Base-by-base conservation (phyloP, 768 basidiomycete species). In the Paxillus rubicundulus region DNA sequence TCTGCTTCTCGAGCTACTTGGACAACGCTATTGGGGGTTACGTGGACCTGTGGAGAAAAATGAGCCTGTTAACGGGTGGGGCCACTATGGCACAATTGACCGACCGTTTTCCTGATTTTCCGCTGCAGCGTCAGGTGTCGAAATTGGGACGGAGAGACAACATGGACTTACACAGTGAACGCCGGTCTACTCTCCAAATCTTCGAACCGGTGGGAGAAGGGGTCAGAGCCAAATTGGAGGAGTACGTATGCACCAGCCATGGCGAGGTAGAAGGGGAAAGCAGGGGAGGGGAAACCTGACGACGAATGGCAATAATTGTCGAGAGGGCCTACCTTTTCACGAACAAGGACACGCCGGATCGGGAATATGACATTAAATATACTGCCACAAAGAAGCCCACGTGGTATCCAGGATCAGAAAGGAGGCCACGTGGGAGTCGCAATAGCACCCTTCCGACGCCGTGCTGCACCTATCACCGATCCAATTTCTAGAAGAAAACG, bases 161-260 rank as follows among this genome's bases (percentile, higher is more conserved):
- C 12, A 14, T 5, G 40, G 52, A 61, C 87, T 56, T 65, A 89
- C 87, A 89, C 66, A 1, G 84, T 80, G 66, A 88, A 90, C 1
- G 87, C 88, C 20, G 74, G 70, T 33, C 80, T 76, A 32, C 78
- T 77, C 56, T 87, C 84, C 9, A 78, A 64, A 66, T 90, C 87
- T 63, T 84, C 77, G 59, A 82, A 88, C 30, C 70, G 70, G 49
- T 81, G 78, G 40, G 74, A 77, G 68, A 85, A 82, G 0, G 81
- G 81, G 63, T 89, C 80, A 43, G 76, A 72, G n/a, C 81, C 84
- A 61, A 76, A 85, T 63, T 89, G 86, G 46, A 82, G 72, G 45
- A 89, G 79, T 24, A 80, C 68, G 56, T 80, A 78, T 27, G 74
- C 48, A 42, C 57, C 59, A 9, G 73, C 53, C 75, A 77, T 75